Evolutionary conservation across 2,329 filamentous ascomycete genomes (phyloP), one percentile per base, ranked within the genome.

Genomic region (Colletotrichum liaoningense): DNA sequence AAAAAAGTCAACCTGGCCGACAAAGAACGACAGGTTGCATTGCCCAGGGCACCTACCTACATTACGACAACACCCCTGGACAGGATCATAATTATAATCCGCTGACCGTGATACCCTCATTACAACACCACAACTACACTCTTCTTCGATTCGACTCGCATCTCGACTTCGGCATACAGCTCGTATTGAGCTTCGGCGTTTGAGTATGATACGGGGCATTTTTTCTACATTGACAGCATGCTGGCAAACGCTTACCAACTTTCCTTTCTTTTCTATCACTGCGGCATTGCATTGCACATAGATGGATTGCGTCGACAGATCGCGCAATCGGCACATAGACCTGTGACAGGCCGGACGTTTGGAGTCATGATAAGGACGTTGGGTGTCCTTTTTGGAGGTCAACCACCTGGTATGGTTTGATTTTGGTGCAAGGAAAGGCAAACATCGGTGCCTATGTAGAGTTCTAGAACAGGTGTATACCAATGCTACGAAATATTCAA

Each of bases 21-120:
- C 56, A n/a, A 28, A 63, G 28, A 28, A 65, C 28, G 19, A n/a
- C 35, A 62, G 67, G 22, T 54, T 60, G 26, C 19, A 49, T 35
- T 42, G 35, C 59, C 49, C 33, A 52, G 71, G 62, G 35, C 38
- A 42, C 38, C 26, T 42, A 33, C 55, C 49, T 58, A 57, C 60
- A 38, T 60, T 46, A 63, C 46, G 16, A 57, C 33, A 57, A 22
- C 26, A 19, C 38, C 69, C 66, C 26, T 46, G 71, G 71, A 66
- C 67, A 73, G 67, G 60, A 73, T 65, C 67, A 66, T 73, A 73
- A 66, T 73, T 33, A 71, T 71, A 73, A 73, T 71, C 62, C 67
- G 71, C 67, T 62, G 62, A 66, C 60, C 71, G 56, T 60, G 35
- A 73, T 71, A 73, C 67, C 67, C 67, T 62, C 56, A 52, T 62